Percentiles rank a stretch among this genome's conserved stretches.
phyloP scores from a whole-genome alignment of 768 basidiomycete species.

The Leccinum obscurum region DNA sequence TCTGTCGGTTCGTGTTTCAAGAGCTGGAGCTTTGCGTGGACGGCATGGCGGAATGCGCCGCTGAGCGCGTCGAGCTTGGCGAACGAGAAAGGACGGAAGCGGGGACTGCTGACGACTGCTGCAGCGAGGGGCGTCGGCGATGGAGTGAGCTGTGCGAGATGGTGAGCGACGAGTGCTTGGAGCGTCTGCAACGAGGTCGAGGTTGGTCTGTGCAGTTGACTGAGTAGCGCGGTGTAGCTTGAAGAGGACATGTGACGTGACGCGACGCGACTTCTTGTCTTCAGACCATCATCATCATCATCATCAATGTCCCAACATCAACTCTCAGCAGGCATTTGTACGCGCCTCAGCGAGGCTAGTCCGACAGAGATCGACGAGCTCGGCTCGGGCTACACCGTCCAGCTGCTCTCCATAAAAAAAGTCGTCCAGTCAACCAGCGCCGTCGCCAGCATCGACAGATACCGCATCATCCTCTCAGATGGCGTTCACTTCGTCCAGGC shows the following conservation, averaged over 20 bases:
- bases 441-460: conserved; percentile 49
- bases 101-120: conserved; percentile 31
- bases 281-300: conserved; percentile 34
- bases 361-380: conserved; percentile 29
- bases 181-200: conserved; percentile 20
- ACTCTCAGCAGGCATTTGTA: conserved; percentile 60
- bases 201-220: conserved; percentile 29
- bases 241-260: conserved; percentile 15
- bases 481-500: conserved; percentile 84
- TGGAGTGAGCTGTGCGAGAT: conserved; percentile 28
- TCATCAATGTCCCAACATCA: conserved; percentile 40
- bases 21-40: conserved; percentile 27
- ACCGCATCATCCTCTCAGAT: conserved; percentile 87
- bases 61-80: conserved; percentile 29
- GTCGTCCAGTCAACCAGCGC: conserved; percentile 44
- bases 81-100: conserved; percentile 33
- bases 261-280: conserved; percentile 15
- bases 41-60: conserved; percentile 33
- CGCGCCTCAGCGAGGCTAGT: conserved; percentile 45
- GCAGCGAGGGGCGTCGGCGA: conserved; percentile 36
- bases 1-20: conserved; percentile 31
- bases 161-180: conserved; percentile 30
- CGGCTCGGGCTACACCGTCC: conserved; percentile 53
- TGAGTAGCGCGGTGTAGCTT: conserved; percentile 25
- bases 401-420: conserved; percentile 83